These are phyloP conservation scores for Puccinia coronata DNA, from an alignment of 1,284 basidiomycete species.

Conservation along the genomic window DNA sequence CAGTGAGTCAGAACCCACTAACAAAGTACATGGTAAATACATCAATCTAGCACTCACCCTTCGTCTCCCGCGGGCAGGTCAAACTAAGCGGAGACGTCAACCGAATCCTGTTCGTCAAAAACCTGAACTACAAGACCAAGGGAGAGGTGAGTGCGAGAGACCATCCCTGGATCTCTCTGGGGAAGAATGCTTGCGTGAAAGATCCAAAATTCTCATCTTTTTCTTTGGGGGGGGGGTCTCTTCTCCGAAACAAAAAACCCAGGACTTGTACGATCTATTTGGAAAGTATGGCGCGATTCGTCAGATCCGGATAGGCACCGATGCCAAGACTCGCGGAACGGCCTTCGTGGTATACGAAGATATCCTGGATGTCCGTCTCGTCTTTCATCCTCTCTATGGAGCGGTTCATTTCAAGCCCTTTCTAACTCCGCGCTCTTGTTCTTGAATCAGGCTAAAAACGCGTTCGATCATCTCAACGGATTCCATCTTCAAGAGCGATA, in stretches of 20 bases:
- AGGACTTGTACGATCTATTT: conserved; percentile 95
- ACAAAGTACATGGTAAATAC: neutral
- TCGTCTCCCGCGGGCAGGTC: conserved; percentile 16
- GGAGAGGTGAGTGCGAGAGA: conserved; percentile 53
- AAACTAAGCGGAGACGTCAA: conserved; percentile 55
- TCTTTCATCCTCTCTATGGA: neutral
- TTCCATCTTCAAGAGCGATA: conserved; percentile 98
- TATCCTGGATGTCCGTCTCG: conserved; percentile 57
- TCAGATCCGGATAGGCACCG: conserved; percentile 89
- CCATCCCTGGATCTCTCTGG: no score
- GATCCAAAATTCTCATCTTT: conserved; percentile 24
- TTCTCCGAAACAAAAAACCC: conserved; percentile 61
- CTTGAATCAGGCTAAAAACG: conserved; percentile 69
- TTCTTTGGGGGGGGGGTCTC: neutral
- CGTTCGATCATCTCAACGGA: conserved; percentile 92
- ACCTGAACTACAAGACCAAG: conserved; percentile 87
- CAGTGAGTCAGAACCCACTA: neutral
- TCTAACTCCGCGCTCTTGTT: conserved; percentile 33
- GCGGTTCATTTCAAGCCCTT: neutral
- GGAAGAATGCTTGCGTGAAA: no score
- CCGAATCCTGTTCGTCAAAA: conserved; percentile 61
- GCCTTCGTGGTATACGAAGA: conserved; percentile 74
- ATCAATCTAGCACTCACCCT: neutral
- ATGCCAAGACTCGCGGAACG: conserved; percentile 88
- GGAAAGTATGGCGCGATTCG: conserved; percentile 95